Evolutionary conservation across 495 filamentous ascomycete species (phyloP).

Genomic region (Penicillium canariense): DNA sequence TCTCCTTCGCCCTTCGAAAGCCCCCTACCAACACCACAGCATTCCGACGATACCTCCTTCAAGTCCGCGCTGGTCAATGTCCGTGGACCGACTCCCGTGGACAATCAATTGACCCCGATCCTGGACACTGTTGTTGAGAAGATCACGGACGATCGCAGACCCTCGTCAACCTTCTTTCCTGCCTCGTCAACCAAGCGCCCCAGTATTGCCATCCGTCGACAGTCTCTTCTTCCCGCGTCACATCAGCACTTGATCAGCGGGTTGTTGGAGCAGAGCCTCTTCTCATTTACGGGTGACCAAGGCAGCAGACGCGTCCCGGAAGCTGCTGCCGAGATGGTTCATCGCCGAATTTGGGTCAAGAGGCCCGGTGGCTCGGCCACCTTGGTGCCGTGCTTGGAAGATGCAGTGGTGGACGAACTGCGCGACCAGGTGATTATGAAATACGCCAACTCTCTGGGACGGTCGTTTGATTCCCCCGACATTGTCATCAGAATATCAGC

Average conservation of each 20-base stretch:
- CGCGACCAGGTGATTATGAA: constrained; percentile 89
- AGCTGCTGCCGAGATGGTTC: constrained; percentile 41
- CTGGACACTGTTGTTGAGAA: constrained; percentile 35
- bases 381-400: constrained; percentile 76
- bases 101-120: constrained; percentile 32
- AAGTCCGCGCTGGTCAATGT: constrained; percentile 15
- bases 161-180: constrained; percentile 20
- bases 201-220: constrained; percentile 43
- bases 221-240: constrained; percentile 49
- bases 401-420: constrained; percentile 92
- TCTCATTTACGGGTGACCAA: constrained; percentile 24
- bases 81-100: constrained; percentile 13
- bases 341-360: constrained; percentile 92
- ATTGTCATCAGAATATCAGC: constrained; percentile 64
- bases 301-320: constrained; percentile 18
- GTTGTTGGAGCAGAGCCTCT: constrained; percentile 35
- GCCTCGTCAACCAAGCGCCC: constrained; percentile 37
- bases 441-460: constrained; percentile 88
- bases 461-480: constrained; percentile 86
- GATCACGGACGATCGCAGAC: constrained; percentile 16
- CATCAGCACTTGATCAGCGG: constrained; percentile 46
- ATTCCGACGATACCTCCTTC: constrained; percentile 25
- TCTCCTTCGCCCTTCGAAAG: constrained; percentile 19
- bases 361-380: constrained; percentile 82
- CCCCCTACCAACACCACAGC: constrained; percentile 26